Percentiles rank a stretch among this genome's conserved stretches.
phyloP scores from a whole-genome alignment of 495 filamentous ascomycete species.

The Umbilicaria muhlenbergii region DNA sequence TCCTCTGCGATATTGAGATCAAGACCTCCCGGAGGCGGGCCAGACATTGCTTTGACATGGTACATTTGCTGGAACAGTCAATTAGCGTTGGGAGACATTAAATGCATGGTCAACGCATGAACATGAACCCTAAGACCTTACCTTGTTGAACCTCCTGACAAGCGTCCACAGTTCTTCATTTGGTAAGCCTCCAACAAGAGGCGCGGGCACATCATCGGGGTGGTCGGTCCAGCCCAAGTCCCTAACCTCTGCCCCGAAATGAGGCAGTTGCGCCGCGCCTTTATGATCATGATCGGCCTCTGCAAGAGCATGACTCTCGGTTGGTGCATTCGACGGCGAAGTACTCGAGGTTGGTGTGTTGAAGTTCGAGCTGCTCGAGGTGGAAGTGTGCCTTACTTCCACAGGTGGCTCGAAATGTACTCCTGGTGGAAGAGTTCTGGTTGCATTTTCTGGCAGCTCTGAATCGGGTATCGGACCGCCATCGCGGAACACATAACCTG shows the following conservation, averaged over 20 bases:
- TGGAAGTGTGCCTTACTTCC: slow-evolving; percentile 7
- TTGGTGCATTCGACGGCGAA: slow-evolving; percentile 14
- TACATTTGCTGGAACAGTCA: slow-evolving; percentile 57
- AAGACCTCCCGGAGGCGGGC: slow-evolving; percentile 39
- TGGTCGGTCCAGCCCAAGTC: slow-evolving; percentile 64
- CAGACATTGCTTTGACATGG: slow-evolving; percentile 55
- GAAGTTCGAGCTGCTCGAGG: slow-evolving; percentile 6
- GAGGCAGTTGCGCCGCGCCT: slow-evolving; percentile 29
- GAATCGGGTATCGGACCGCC: slow-evolving; percentile 15
- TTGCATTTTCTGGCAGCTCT: slow-evolving; percentile 10
- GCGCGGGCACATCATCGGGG: slow-evolving; percentile 37
- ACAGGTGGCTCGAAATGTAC: neutral
- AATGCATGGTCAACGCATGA: neutral
- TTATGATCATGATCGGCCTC: slow-evolving; percentile 30
- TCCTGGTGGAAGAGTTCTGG: neutral
- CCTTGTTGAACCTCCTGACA: slow-evolving; percentile 73
- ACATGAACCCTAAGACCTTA: slow-evolving; percentile 13
- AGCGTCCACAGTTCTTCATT: slow-evolving; percentile 79
- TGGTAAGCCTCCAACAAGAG: slow-evolving; percentile 54
- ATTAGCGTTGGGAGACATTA: slow-evolving; percentile 1
- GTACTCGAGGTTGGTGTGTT: slow-evolving; percentile 11
- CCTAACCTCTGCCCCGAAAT: slow-evolving; percentile 32
- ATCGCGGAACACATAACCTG: slow-evolving; percentile 15
- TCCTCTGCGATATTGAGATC: slow-evolving; percentile 70
- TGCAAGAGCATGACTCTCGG: slow-evolving; percentile 34